These are phyloP conservation scores for Diplogelasinospora grovesii DNA, from an alignment of 495 filamentous ascomycete species.

Conservation along the genomic window DNA sequence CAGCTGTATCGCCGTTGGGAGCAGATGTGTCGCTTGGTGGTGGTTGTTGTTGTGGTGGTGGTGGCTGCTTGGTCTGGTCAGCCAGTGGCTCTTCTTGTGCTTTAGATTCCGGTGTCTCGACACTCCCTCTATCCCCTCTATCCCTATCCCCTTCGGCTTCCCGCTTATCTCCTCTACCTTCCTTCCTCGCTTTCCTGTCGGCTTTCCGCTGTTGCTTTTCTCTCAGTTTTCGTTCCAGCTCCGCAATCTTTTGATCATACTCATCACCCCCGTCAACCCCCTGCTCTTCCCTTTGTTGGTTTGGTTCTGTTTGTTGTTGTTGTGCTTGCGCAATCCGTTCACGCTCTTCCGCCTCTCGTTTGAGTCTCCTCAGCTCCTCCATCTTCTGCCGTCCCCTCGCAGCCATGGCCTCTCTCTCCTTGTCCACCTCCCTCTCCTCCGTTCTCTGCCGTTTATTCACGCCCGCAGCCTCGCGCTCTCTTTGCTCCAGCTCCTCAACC, in stretches of 20 bases:
- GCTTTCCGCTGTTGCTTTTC: conserved; percentile 25
- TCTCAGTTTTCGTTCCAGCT: conserved; percentile 30
- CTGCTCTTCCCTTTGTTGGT: not conserved
- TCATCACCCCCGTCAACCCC: conserved; percentile 13
- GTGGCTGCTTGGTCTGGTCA: conserved; percentile 20
- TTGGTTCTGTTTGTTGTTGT: conserved; percentile 8
- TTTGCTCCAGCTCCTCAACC: conserved; percentile 33
- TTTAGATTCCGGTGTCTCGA: too few species aligned
- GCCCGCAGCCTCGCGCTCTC: conserved; percentile 25
- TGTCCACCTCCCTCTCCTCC: not conserved
- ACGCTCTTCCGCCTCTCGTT: conserved; percentile 35
- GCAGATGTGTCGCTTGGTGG: not conserved
- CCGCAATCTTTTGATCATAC: conserved; percentile 34
- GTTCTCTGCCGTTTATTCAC: conserved; percentile 20
- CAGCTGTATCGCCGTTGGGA: not conserved
- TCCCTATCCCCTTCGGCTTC: too few species aligned
- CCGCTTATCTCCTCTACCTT: too few species aligned
- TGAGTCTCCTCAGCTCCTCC: conserved; percentile 29
- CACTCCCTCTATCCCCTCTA: too few species aligned
- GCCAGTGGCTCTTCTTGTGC: conserved; percentile 20
- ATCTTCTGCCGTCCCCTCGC: conserved; percentile 20
- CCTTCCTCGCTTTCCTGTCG: conserved; percentile 26
- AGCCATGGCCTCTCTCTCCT: conserved; percentile 17
- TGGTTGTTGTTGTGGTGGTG: conserved; percentile 3
- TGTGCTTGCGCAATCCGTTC: conserved; percentile 21